A percentile compares a stretch with the other conserved stretches of the same genome.
phyloP scores from a whole-genome alignment of 352 stramenopile species.

The Pythium aristosporum region DNA sequence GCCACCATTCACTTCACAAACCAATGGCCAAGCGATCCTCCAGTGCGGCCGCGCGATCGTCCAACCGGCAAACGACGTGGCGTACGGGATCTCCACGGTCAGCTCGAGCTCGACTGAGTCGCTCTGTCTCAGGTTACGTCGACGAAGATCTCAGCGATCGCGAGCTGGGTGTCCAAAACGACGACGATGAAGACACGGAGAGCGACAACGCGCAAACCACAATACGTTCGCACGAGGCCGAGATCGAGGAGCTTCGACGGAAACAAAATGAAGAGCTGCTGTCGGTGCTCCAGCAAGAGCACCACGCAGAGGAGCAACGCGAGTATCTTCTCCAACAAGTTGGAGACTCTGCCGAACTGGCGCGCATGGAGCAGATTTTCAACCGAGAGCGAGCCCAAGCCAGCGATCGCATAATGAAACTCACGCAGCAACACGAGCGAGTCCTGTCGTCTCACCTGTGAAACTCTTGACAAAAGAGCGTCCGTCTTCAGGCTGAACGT shows the following conservation, averaged over 20 bases:
- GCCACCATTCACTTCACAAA: neutral
- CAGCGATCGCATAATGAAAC: conserved; percentile 80
- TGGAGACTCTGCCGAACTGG: conserved; percentile 33
- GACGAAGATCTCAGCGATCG: conserved; percentile 23
- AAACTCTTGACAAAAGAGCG: conserved; percentile 12
- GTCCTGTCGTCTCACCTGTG: conserved; percentile 38
- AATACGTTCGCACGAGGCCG: conserved; percentile 15
- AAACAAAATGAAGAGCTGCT: conserved; percentile 76
- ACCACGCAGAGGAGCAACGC: conserved; percentile 79
- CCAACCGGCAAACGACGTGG: conserved; percentile 10
- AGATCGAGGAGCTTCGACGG: conserved; percentile 54
- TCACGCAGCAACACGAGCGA: conserved; percentile 72
- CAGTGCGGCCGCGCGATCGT: conserved; percentile 36
- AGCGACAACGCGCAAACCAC: conserved; percentile 15
- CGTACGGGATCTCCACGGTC: conserved; percentile 17
- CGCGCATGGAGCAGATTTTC: conserved; percentile 70
- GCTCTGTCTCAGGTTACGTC: conserved; percentile 14
- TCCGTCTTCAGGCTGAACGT: conserved; percentile 2
- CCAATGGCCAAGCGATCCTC: conserved; percentile 28
- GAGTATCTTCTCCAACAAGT: conserved; percentile 60
- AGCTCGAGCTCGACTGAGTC: conserved; percentile 19
- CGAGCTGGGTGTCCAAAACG: conserved; percentile 25
- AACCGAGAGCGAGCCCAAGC: conserved; percentile 61
- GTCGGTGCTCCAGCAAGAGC: conserved; percentile 69
- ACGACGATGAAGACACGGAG: conserved; percentile 15